phyloP scores from a whole-genome alignment of 1,284 basidiomycete genomes.

The Trichosporon sp. region DNA sequence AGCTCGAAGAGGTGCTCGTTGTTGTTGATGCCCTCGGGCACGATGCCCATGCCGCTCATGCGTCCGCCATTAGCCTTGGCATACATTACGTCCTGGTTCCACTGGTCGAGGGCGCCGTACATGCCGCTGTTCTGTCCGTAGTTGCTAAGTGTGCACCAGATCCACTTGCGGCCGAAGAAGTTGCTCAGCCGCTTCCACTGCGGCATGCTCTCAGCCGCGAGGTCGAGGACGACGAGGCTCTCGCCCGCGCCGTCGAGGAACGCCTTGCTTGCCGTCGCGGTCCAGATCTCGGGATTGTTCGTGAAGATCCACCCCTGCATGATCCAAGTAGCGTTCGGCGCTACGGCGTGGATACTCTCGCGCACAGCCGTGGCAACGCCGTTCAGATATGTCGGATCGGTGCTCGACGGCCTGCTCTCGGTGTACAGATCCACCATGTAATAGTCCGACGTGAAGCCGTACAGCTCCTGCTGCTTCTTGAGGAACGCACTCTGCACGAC shows the following conservation, averaged over 20 bases:
- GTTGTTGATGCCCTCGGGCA: slow-evolving; percentile 51
- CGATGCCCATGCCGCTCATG: slow-evolving; percentile 46
- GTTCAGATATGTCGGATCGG: slow-evolving; percentile 46
- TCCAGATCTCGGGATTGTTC: slow-evolving; percentile 45
- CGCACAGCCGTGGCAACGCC: slow-evolving; percentile 46
- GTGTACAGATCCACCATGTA: slow-evolving; percentile 54
- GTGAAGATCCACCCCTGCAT: slow-evolving; percentile 53
- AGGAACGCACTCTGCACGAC: slow-evolving; percentile 50
- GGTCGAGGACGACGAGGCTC: slow-evolving; percentile 36
- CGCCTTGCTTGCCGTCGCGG: slow-evolving; percentile 42
- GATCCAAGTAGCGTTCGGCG: slow-evolving; percentile 50
- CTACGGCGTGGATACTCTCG: slow-evolving; percentile 46
- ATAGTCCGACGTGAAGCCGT: slow-evolving; percentile 49
- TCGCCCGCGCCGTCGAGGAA: not conserved
- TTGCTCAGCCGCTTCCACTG: slow-evolving; percentile 50
- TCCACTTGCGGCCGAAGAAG: slow-evolving; percentile 51
- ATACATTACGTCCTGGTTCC: slow-evolving; percentile 5
- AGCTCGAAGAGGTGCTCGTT: slow-evolving; percentile 52
- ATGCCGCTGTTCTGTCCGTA: slow-evolving; percentile 52
- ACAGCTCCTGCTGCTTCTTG: slow-evolving; percentile 48
- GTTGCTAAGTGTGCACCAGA: slow-evolving; percentile 50
- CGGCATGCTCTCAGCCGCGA: slow-evolving; percentile 50
- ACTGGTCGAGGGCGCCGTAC: slow-evolving; percentile 40
- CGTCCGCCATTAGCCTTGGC: slow-evolving; percentile 3
- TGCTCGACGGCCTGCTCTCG: slow-evolving; percentile 49